Evolutionary conservation across 805 yeast genomes (phyloP).

Genomic region (Candida ipomoeae): DNA sequence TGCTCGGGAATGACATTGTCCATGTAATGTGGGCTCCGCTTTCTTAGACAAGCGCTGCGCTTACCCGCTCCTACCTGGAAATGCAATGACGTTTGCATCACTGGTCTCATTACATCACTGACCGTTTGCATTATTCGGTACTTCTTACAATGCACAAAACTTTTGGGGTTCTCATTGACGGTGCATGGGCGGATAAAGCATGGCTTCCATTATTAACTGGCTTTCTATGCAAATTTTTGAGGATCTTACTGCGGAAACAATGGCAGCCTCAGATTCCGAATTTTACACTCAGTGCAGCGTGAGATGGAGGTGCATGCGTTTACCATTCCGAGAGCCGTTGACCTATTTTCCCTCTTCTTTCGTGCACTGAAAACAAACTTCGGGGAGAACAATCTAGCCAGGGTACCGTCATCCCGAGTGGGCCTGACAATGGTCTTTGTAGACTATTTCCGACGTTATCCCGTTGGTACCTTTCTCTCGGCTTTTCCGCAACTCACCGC

Average conservation of each 20-base stretch:
- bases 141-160: not conserved
- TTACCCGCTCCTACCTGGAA: not conserved
- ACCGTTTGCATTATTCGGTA: not conserved
- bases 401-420: not conserved
- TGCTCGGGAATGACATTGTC: not conserved
- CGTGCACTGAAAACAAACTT: not conserved
- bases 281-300: constrained; percentile 1
- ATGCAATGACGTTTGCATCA: constrained; percentile 5
- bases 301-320: constrained; percentile 1
- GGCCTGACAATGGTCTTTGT: not conserved
- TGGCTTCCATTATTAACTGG: not conserved
- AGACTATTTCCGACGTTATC: not conserved
- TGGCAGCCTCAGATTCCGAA: not conserved
- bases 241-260: not conserved
- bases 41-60: constrained; percentile 2
- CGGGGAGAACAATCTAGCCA: not conserved
- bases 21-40: not conserved
- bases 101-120: not conserved
- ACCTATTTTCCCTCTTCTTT: not conserved
- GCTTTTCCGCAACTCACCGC: not conserved
- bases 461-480: not conserved
- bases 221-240: not conserved
- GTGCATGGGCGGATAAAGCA: not conserved
- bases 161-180: not conserved
- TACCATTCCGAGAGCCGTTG: not conserved